phyloP scores from a whole-genome alignment of 495 filamentous ascomycete genomes.

The Penicillium arizonense region DNA sequence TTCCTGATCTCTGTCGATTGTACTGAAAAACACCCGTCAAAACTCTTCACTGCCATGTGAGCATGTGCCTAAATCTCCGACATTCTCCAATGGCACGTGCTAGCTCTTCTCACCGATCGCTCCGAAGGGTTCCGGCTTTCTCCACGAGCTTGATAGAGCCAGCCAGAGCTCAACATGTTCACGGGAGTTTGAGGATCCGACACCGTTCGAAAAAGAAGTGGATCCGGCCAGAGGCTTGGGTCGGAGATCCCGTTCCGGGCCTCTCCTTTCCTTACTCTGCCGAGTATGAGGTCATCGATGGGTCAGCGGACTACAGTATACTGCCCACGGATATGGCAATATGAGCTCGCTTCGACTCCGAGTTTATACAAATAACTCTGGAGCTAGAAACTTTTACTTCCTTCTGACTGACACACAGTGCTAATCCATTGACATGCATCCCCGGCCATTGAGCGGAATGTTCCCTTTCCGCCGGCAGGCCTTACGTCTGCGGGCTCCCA shows the following conservation, averaged over 20 bases:
- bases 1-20: no score
- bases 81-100: slow-evolving; percentile 15
- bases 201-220: slow-evolving; percentile 10
- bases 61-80: slow-evolving; percentile 19
- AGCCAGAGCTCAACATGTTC: slow-evolving; percentile 3
- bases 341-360: not conserved
- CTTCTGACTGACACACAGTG: not conserved
- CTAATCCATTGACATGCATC: slow-evolving; percentile 10
- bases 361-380: not conserved
- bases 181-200: slow-evolving; percentile 13
- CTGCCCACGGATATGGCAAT: no score
- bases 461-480: slow-evolving; percentile 1
- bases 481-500: not conserved
- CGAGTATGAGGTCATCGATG: slow-evolving; percentile 27
- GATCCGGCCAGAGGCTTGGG: slow-evolving; percentile 7
- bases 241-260: slow-evolving; percentile 15
- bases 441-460: slow-evolving; percentile 13
- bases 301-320: slow-evolving; percentile 14
- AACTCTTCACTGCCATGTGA: slow-evolving; percentile 14
- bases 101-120: slow-evolving; percentile 16
- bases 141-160: slow-evolving; percentile 10
- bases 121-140: slow-evolving; percentile 26
- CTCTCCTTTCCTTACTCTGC: slow-evolving; percentile 11
- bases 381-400: not conserved
- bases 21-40: not conserved